Conservation (phyloP, 305 asterid genomes). For the Solanum hybrid region DNA sequence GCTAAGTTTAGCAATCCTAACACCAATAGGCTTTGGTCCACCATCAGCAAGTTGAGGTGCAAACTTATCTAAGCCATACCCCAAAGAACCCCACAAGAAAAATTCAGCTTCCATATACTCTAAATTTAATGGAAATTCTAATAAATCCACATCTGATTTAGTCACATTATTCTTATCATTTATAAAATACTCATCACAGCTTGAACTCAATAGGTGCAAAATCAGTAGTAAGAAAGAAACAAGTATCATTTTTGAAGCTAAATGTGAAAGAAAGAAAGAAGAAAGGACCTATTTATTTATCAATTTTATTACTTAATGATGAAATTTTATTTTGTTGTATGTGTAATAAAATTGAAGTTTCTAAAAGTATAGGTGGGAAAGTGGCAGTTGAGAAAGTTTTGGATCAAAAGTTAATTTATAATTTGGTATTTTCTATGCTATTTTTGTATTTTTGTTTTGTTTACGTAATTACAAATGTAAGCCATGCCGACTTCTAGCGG, state of each 20-base stretch:
- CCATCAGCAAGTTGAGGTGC: conserved; percentile 52
- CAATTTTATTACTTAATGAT: neutral
- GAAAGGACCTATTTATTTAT: neutral
- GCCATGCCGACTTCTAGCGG: neutral
- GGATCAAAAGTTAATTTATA: neutral
- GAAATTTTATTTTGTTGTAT: neutral
- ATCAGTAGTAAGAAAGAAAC: neutral
- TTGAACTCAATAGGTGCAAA: neutral
- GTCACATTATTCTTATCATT: conserved; percentile 13
- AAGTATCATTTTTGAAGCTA: neutral
- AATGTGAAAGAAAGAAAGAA: neutral
- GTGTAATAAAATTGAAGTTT: neutral
- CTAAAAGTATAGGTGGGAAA: neutral
- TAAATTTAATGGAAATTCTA: conserved; percentile 66
- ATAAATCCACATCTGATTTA: conserved; percentile 31
- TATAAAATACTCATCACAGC: neutral
- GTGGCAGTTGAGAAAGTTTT: neutral
- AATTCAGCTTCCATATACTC: conserved; percentile 82
- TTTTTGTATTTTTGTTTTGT: neutral
- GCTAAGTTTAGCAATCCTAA: conserved; percentile 35
- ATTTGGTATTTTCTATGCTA: neutral
- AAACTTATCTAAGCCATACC: conserved; percentile 48
- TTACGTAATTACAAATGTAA: neutral
- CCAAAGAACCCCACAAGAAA: conserved; percentile 58
- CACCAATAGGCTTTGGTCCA: conserved; percentile 66